Evolutionary conservation across 257 asterid species (phyloP).

Genomic region (Ajuga chamaepitys): DNA sequence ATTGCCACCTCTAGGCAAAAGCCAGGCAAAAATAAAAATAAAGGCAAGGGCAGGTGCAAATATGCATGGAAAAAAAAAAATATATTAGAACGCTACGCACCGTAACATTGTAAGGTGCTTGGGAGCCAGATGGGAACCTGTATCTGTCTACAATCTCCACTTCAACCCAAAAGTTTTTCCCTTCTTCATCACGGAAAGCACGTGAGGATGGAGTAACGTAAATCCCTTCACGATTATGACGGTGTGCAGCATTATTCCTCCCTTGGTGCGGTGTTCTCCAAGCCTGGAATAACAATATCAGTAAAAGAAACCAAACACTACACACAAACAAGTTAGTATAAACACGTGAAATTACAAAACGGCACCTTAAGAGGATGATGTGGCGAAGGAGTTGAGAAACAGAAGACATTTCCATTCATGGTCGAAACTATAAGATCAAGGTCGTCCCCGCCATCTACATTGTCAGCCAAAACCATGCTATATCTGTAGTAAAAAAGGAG

Average conservation of each 20-base stretch:
- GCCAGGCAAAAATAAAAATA: neutral
- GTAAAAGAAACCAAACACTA: conserved; percentile 2
- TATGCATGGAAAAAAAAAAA: too few relatives aligned
- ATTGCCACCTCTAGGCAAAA: too few relatives aligned
- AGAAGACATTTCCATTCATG: conserved; percentile 98
- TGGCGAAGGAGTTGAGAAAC: conserved; percentile 95
- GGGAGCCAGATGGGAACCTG: conserved; percentile 84
- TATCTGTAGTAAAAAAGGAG: conserved; percentile 48
- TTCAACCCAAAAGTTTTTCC: conserved; percentile 92
- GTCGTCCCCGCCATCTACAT: conserved; percentile 98
- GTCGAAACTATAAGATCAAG: conserved; percentile 95
- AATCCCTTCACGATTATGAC: conserved; percentile 72
- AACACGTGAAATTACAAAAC: neutral
- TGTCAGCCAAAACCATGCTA: conserved; percentile 99
- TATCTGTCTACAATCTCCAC: conserved; percentile 76
- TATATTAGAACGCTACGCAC: too few relatives aligned
- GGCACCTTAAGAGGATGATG: conserved; percentile 93
- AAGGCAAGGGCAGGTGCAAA: neutral
- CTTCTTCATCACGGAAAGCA: conserved; percentile 96
- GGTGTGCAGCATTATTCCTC: conserved; percentile 74
- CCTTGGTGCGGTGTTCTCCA: conserved; percentile 90
- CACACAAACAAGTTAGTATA: conserved; percentile 3
- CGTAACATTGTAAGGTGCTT: conserved; percentile 92
- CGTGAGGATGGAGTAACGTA: conserved; percentile 79
- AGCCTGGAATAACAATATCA: conserved; percentile 45